Conservation (phyloP, 331 rosid genomes). For the Stylosanthes scabra region DNA sequence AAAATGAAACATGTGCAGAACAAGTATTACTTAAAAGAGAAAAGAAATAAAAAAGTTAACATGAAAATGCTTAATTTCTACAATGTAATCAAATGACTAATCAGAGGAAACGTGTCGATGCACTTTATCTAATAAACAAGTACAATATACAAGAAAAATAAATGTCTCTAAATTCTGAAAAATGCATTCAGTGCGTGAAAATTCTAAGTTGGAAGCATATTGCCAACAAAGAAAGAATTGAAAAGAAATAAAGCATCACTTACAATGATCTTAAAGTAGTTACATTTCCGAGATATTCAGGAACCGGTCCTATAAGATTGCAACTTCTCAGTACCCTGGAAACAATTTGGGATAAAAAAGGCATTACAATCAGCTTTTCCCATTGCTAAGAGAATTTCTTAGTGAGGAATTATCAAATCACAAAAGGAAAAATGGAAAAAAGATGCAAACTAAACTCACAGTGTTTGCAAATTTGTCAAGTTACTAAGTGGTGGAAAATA, state of each 20-base stretch:
- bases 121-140: not conserved
- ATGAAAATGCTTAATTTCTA: conserved; percentile 3
- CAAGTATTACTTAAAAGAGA: not conserved
- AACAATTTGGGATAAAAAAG: conserved; percentile 1
- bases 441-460: conserved; percentile 56
- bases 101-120: not conserved
- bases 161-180: not conserved
- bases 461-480: conserved; percentile 43
- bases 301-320: conserved; percentile 67
- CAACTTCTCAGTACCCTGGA: conserved; percentile 78
- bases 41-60: not conserved
- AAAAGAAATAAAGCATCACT: conserved; percentile 36
- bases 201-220: too few relatives aligned
- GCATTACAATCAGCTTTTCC: not conserved
- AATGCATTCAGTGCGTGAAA: not conserved
- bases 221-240: not conserved
- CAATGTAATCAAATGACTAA: not conserved
- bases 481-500: conserved; percentile 48
- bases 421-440: conserved; percentile 2
- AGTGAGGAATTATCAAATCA: not conserved
- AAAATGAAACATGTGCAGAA: not conserved
- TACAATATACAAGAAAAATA: not conserved
- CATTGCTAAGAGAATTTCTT: not conserved
- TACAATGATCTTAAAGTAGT: conserved; percentile 57
- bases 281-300: conserved; percentile 53